phyloP scores from a whole-genome alignment of 768 basidiomycete species.

The Leucogyrophana mollusca region DNA sequence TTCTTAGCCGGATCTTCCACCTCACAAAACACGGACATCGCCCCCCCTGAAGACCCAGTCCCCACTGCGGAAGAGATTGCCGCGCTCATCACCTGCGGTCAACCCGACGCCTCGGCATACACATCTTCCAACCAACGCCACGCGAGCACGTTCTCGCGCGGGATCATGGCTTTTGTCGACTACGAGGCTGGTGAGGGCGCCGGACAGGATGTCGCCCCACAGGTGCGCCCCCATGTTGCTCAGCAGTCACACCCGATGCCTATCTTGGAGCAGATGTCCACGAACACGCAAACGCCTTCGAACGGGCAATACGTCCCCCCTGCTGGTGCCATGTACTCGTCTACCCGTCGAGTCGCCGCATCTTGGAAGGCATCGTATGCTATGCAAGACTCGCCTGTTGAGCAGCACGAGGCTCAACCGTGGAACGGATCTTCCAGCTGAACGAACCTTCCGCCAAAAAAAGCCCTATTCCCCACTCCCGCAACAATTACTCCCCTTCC shows the following conservation, averaged over 20 bases:
- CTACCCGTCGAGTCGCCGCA: slow-evolving; percentile 53
- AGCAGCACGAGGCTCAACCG: slow-evolving; percentile 27
- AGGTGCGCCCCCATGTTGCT: slow-evolving; percentile 16
- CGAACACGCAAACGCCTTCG: slow-evolving; percentile 13
- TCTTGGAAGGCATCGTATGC: slow-evolving; percentile 40
- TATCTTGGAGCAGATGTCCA: slow-evolving; percentile 26
- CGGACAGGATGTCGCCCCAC: neutral
- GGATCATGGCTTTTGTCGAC: slow-evolving; percentile 40
- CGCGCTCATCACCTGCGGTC: slow-evolving; percentile 19
- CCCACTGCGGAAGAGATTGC: slow-evolving; percentile 15
- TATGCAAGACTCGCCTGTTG: slow-evolving; percentile 19
- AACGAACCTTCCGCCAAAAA: neutral
- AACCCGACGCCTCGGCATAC: slow-evolving; percentile 14
- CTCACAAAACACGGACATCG: slow-evolving; percentile 1
- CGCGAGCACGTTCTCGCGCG: slow-evolving; percentile 22
- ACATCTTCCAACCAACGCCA: slow-evolving; percentile 7
- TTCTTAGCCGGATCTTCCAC: slow-evolving; percentile 6
- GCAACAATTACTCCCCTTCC: slow-evolving; percentile 8
- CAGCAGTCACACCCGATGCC: slow-evolving; percentile 16
- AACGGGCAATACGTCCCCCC: slow-evolving; percentile 48
- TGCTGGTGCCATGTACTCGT: slow-evolving; percentile 48
- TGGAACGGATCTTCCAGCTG: slow-evolving; percentile 24
- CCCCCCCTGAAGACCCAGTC: slow-evolving; percentile 5
- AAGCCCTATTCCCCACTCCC: neutral
- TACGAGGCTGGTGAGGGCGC: slow-evolving; percentile 24